Percentiles rank a stretch among this genome's conserved stretches.
These are phyloP conservation scores for Quillaja saponaria DNA, from an alignment of 306 rosid genomes.

Conservation along the genomic window DNA sequence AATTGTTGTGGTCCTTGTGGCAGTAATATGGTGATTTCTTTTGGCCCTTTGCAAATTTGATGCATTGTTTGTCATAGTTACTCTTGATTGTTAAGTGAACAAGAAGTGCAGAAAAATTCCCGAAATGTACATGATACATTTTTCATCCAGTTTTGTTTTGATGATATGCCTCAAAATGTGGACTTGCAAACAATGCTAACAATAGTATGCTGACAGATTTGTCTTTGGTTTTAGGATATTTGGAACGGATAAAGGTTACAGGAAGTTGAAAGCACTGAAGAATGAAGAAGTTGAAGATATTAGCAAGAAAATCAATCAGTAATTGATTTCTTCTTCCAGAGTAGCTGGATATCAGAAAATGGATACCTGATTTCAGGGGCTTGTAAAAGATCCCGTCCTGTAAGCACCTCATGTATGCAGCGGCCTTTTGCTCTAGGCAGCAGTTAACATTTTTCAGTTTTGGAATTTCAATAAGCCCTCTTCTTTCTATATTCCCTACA, in stretches of 20 bases:
- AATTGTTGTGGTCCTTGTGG: no score
- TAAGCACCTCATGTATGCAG: slow-evolving; percentile 26
- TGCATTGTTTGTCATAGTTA: no score
- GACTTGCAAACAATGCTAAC: slow-evolving; percentile 31
- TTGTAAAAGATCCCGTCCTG: slow-evolving; percentile 34
- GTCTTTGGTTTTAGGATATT: slow-evolving; percentile 56
- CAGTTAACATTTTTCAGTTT: slow-evolving; percentile 39
- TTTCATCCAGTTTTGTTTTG: no score
- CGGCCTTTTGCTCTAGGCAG: no score
- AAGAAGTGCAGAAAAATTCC: no score
- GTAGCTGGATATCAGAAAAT: slow-evolving; percentile 32
- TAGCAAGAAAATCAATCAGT: slow-evolving; percentile 40
- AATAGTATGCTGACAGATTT: slow-evolving; percentile 4
- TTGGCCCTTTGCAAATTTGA: no score
- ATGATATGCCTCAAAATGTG: not conserved
- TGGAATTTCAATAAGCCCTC: slow-evolving; percentile 30
- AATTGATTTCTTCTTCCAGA: slow-evolving; percentile 14
- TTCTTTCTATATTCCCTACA: not conserved
- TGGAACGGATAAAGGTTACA: slow-evolving; percentile 83
- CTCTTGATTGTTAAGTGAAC: no score
- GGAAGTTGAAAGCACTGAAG: slow-evolving; percentile 79
- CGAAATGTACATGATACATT: no score
- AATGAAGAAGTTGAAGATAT: slow-evolving; percentile 43
- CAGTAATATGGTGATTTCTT: no score
- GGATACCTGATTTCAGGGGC: slow-evolving; percentile 32